Conservation (phyloP, 164 flowering plant species). For the Cinnamomum micranthum region DNA sequence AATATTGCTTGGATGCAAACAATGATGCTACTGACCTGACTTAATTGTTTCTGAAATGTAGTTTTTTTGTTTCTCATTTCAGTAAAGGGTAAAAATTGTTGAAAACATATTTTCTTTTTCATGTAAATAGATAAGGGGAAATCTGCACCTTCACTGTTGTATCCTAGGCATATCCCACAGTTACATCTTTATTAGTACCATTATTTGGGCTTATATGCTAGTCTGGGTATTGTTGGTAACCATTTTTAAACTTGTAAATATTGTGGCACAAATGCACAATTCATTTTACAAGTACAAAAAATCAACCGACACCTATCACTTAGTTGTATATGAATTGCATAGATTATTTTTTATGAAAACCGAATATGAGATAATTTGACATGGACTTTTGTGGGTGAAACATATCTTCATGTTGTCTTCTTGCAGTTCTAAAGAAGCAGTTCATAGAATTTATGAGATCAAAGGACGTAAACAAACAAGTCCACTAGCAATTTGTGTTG, state of each 20-base stretch:
- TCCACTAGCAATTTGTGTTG: constrained; percentile 94
- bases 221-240: no score
- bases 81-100: no score
- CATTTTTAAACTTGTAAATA: neutral
- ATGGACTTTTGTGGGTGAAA: neutral
- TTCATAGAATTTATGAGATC: constrained; percentile 78
- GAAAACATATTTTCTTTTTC: no score
- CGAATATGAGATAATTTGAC: neutral
- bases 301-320: neutral
- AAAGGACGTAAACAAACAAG: constrained; percentile 91
- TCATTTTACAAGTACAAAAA: neutral
- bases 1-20: neutral
- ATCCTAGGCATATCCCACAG: no score
- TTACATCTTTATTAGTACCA: no score
- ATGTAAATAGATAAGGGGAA: no score
- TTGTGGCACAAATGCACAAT: neutral
- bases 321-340: neutral
- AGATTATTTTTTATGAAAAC: neutral
- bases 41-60: no score
- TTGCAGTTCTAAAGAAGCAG: constrained; percentile 82
- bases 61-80: no score
- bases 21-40: neutral
- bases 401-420: neutral
- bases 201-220: no score
- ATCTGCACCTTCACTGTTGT: no score